Evolutionary conservation across 768 basidiomycete species (phyloP), one percentile per base, ranked within the genome.

Genomic region (Trametopsis cervina): DNA sequence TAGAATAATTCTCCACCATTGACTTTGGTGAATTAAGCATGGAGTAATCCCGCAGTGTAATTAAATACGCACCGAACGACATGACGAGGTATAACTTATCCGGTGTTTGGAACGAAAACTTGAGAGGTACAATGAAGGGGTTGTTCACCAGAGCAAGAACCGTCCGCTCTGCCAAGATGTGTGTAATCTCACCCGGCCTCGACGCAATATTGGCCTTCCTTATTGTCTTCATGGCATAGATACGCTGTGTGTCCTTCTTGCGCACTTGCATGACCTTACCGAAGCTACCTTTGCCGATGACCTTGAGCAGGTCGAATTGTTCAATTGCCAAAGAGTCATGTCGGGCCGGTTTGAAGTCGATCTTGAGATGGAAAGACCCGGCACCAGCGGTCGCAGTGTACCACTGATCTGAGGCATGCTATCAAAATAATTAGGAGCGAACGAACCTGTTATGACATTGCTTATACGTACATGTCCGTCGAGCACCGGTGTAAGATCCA

Each of bases 261-360:
- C 93, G 85, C 36, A 99, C 95, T 76, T 99, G 95, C 96, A 98
- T 98, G 29, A 95, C 94, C 68, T 99, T 99, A 13, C 96, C 95
- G 59, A 99, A 99, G 51, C 83, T 87, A 10, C 96, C 95, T 67
- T 97, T 97, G 17, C 95, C 94, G 50, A 99, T 95, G 39, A 99
- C 95, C 64, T 94, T 96, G 60, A 99, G 84, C 42, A 99, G 71
- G 52, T 99, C 95, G 61, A 99, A 98, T 3, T 84, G 85, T 58
- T 98, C 94, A 60, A 97, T 97, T n/a, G 91, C 90, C 40, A 97
- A 74, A 3, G 86, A 71, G 61, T 89, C 84, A 56, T 84, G 81
- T 49, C 88, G 81, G 22, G 77, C 81, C 0, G 94, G 91, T 59
- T 89, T 90, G 75, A 90, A 99, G 57, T 89, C 83, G 44, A 98